Percentiles rank a stretch among this genome's conserved stretches.
These are phyloP conservation scores for Spathaspora passalidarum DNA, from an alignment of 805 yeast species.

Conservation along the genomic window DNA sequence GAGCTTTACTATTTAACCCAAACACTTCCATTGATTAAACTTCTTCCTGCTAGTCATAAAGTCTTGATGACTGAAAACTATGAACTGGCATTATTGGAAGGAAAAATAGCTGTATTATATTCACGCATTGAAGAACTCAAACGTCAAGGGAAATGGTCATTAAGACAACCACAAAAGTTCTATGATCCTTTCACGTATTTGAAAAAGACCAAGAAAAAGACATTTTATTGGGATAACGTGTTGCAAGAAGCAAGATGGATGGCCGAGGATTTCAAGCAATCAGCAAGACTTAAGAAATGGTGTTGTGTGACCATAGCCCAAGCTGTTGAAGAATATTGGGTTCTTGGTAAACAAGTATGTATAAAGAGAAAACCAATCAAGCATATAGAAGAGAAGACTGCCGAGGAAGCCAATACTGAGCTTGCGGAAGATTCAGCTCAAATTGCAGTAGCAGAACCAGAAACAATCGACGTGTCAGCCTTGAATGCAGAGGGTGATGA, in stretches of 20 bases:
- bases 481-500: neutral
- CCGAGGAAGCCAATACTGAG: neutral
- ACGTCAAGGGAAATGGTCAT: conserved; percentile 84
- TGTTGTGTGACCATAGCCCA: conserved; percentile 68
- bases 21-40: conserved; percentile 76
- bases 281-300: conserved; percentile 64
- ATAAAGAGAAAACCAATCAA: conserved; percentile 48
- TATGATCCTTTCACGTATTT: conserved; percentile 56
- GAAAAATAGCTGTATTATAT: conserved; percentile 84
- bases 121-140: conserved; percentile 90
- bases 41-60: conserved; percentile 84
- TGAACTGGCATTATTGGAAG: conserved; percentile 83
- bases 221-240: conserved; percentile 69
- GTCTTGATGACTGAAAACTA: conserved; percentile 80
- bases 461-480: neutral
- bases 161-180: conserved; percentile 75
- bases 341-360: conserved; percentile 62
- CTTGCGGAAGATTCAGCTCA: neutral
- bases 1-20: conserved; percentile 87
- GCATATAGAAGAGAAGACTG: neutral
- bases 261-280: conserved; percentile 73
- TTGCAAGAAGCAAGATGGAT: conserved; percentile 83
- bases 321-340: conserved; percentile 77
- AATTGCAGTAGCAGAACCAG: neutral
- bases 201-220: conserved; percentile 21